Evolutionary conservation across 164 flowering plant species (phyloP), one percentile per base, ranked within the genome.

Genomic region (Aristolochia californica): DNA sequence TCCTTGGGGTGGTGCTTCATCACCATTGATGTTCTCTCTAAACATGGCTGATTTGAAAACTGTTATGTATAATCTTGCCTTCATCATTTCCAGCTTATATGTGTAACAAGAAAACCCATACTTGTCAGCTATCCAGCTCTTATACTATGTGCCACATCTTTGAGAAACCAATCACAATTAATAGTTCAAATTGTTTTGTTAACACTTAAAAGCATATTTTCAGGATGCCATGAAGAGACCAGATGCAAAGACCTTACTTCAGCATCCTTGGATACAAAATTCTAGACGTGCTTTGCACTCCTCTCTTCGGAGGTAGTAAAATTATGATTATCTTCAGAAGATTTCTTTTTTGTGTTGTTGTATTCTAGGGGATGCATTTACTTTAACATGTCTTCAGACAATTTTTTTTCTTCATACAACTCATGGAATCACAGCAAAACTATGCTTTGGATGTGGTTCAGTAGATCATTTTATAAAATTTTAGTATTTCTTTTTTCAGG

Each of bases 201-300:
- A 58, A 75, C 63, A 21, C 34, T 67, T 55, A 28, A 45, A 66
- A 55, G 21, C 49, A 48, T 66, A 17, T 63, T 73, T 62, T 13
- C 80, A 94, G 99, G 97, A 94, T 86, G 87, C 96, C 66, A 80
- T 94, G 67, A 91, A 84, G 70, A 83, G 99, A 76, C 96, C 97
- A 50, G 99, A 88, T 80, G 99, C 99, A 30, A 94, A 90, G 69
- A 84, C 90, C 30, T 61, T 94, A 70, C 97, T 94, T 59, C 80
- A 90, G 58, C 97, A 94, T 63, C 86, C 96, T 48, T 94, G 99
- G 99, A 94, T 94, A 63, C 95, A 77, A 58, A 90, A 90, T 57
- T 84, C 83, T 54, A 77, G 96, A 71, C 93, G 90, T 66, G 91
- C 77, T 59, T 74, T 94, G 76, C 91, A 90, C 62, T 76, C 91